phyloP scores from a whole-genome alignment of 805 yeast genomes.

The Cyberlindnera samutprakarnensis region DNA sequence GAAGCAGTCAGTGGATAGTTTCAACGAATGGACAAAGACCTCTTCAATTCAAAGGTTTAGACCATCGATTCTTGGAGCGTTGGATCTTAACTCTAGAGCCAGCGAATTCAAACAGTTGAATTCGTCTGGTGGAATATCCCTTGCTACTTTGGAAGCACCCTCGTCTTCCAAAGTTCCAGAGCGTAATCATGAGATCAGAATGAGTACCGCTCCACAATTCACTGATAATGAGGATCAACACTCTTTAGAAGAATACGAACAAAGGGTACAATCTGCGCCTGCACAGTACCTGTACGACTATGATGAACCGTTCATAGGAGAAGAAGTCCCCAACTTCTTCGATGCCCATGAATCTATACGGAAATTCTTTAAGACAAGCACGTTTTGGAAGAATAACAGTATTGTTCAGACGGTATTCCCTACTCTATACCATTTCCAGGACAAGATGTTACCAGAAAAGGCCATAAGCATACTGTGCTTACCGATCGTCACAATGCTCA shows the following conservation, averaged over 20 bases:
- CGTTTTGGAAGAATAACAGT: conserved; percentile 1
- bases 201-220: conserved; percentile 17
- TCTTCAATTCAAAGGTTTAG: conserved; percentile 12
- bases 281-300: conserved; percentile 6
- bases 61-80: conserved; percentile 19
- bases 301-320: no score
- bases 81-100: conserved; percentile 17
- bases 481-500: conserved; percentile 27
- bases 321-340: conserved; percentile 4
- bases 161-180: background rate
- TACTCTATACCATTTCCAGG: conserved; percentile 22
- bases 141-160: conserved; percentile 6
- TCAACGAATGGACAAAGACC: conserved; percentile 15
- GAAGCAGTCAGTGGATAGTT: conserved; percentile 4
- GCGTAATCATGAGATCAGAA: conserved; percentile 3
- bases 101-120: conserved; percentile 1
- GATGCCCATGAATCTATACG: conserved; percentile 10
- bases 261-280: conserved; percentile 14
- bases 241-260: conserved; percentile 11
- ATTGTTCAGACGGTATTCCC: conserved; percentile 18
- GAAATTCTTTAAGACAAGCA: conserved; percentile 2
- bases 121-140: conserved; percentile 9
- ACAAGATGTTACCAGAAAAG: conserved; percentile 21
- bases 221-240: conserved; percentile 8
- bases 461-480: conserved; percentile 24